phyloP scores from a whole-genome alignment of 139 green algal genomes.

The Coccomyxa sp. region DNA sequence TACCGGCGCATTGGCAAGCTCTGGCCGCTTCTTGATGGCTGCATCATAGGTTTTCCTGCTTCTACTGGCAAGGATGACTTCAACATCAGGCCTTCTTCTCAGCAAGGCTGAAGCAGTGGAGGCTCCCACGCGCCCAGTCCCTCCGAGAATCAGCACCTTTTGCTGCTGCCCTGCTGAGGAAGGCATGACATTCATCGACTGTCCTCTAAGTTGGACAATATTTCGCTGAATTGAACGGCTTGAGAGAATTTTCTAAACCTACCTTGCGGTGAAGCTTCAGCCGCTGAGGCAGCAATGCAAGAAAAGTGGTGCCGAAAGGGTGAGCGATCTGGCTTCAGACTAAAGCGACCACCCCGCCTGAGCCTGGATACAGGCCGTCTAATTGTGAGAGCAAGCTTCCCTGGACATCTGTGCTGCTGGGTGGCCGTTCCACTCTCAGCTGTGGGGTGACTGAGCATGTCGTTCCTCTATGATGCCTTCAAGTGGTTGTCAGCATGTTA shows the following conservation, averaged over 20 bases:
- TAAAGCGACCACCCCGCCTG: too few species aligned
- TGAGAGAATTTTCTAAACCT: background rate
- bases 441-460: too few species aligned
- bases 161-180: background rate
- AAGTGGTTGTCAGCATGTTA: too few species aligned
- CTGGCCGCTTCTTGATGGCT: slow-evolving; percentile 43
- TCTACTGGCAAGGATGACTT: slow-evolving; percentile 54
- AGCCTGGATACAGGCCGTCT: too few species aligned
- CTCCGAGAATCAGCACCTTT: slow-evolving; percentile 28
- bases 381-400: too few species aligned
- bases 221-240: background rate
- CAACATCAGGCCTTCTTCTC: slow-evolving; percentile 32
- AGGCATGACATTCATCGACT: background rate
- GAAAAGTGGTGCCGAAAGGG: too few species aligned
- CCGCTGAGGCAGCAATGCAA: too few species aligned
- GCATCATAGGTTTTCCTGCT: slow-evolving; percentile 38
- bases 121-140: slow-evolving; percentile 80
- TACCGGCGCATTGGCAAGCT: slow-evolving; percentile 44
- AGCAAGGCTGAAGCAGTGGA: slow-evolving; percentile 71
- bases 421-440: too few species aligned
- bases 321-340: too few species aligned
- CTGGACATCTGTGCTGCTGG: too few species aligned
- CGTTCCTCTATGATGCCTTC: too few species aligned
- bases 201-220: background rate
- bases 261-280: too few species aligned